These are phyloP conservation scores for Kwoniella europaea DNA, from an alignment of 768 basidiomycete genomes.

Conservation along the genomic window DNA sequence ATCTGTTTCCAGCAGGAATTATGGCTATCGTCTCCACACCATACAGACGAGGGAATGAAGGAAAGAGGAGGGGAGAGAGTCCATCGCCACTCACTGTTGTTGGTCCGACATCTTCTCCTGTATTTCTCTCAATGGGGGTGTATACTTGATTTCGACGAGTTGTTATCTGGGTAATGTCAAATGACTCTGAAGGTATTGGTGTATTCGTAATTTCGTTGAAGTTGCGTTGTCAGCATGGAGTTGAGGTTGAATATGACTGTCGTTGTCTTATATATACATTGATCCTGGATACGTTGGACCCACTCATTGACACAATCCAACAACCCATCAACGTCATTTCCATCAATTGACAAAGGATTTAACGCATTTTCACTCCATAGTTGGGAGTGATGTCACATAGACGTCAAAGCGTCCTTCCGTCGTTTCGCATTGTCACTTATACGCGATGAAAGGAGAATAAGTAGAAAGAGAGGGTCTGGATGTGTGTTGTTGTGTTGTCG, in stretches of 20 bases:
- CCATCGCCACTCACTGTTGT: neutral
- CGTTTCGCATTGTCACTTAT: neutral
- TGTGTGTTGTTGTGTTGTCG: neutral
- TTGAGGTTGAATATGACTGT: too few species aligned
- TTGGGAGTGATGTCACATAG: constrained; percentile 18
- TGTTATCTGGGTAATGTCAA: neutral
- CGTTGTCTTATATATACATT: neutral
- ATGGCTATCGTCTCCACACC: too few species aligned
- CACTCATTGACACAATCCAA: neutral
- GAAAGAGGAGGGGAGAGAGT: neutral
- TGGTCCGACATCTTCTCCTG: constrained; percentile 11
- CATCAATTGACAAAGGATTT: constrained; percentile 12
- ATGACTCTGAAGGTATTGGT: neutral
- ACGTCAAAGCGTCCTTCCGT: constrained; percentile 12
- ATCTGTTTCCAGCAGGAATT: too few species aligned
- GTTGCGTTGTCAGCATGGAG: too few species aligned
- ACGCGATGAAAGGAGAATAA: constrained; percentile 1
- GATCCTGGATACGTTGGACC: neutral
- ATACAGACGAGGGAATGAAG: too few species aligned
- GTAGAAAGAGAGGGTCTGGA: constrained; percentile 6
- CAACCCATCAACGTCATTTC: constrained; percentile 14
- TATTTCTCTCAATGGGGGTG: neutral
- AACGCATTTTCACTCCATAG: neutral
- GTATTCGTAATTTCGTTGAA: neutral
- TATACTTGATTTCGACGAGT: constrained; percentile 1